A percentile compares a stretch with the other conserved stretches of the same genome.
Evolutionary conservation across 1,139 yeast species (phyloP).

Genomic region (Geotrichum australiense): DNA sequence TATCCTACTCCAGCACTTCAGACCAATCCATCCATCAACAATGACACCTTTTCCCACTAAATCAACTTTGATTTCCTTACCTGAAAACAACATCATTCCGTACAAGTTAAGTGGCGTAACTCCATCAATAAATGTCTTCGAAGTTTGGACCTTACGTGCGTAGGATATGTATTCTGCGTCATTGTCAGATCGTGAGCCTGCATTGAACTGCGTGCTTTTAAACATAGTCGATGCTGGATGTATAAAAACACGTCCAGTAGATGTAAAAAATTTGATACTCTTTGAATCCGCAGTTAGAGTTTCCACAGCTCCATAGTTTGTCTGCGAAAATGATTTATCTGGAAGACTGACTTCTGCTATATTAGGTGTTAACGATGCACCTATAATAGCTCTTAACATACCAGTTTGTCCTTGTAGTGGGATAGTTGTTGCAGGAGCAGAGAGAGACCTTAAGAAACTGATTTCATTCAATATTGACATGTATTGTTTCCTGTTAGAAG

Average conservation of each 20-base stretch:
- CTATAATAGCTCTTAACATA: conserved; percentile 58
- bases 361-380: conserved; percentile 80
- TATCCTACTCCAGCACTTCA: conserved; percentile 89
- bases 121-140: conserved; percentile 64
- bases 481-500: conserved; percentile 63
- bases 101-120: conserved; percentile 71
- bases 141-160: conserved; percentile 42
- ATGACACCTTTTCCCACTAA: conserved; percentile 40
- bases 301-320: conserved; percentile 73
- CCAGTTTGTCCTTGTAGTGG: conserved; percentile 10
- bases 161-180: conserved; percentile 33
- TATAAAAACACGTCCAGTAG: conserved; percentile 51
- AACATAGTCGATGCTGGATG: conserved; percentile 80
- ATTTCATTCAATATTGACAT: conserved; percentile 61
- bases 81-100: conserved; percentile 55
- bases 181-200: conserved; percentile 14
- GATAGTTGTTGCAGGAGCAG: conserved; percentile 1
- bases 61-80: conserved; percentile 50
- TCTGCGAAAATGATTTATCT: conserved; percentile 63
- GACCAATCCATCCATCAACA: conserved; percentile 72
- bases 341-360: conserved; percentile 77
- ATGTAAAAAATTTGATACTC: conserved; percentile 50
- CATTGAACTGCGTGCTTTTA: conserved; percentile 33
- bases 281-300: conserved; percentile 72
- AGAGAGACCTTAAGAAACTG: conserved; percentile 54